These are phyloP conservation scores for Pestalotiopsis sp. DNA, from an alignment of 2,329 filamentous ascomycete species.

Conservation along the genomic window DNA sequence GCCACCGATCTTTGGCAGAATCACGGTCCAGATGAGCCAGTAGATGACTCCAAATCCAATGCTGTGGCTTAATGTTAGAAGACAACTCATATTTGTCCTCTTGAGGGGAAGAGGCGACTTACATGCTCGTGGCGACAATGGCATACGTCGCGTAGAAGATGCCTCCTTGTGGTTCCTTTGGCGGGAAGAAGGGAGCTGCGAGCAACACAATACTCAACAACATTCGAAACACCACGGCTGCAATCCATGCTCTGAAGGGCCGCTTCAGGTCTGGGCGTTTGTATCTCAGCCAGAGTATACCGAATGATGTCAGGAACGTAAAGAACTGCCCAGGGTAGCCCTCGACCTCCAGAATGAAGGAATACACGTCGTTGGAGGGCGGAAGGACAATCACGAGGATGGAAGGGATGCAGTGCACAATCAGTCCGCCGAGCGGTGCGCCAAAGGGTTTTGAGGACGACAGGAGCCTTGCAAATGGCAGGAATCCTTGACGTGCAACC, in stretches of 20 bases:
- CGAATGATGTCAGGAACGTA: slow-evolving; percentile 57
- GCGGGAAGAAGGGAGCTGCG: slow-evolving; percentile 65
- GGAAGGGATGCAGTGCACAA: slow-evolving; percentile 72
- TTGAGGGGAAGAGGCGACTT: slow-evolving; percentile 34
- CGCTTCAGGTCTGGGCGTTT: slow-evolving; percentile 62
- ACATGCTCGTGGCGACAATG: slow-evolving; percentile 55
- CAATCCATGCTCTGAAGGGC: slow-evolving; percentile 68
- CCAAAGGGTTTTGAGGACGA: slow-evolving; percentile 69
- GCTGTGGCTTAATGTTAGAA: slow-evolving; percentile 39
- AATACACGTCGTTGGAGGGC: slow-evolving; percentile 68
- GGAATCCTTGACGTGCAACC: slow-evolving; percentile 71
- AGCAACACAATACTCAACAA: slow-evolving; percentile 57
- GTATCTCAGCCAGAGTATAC: slow-evolving; percentile 63
- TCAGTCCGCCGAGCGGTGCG: slow-evolving; percentile 67
- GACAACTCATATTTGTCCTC: slow-evolving; percentile 11
- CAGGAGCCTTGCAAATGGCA: slow-evolving; percentile 63
- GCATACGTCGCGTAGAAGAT: slow-evolving; percentile 59
- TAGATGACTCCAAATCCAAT: slow-evolving; percentile 63
- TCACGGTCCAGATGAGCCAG: slow-evolving; percentile 69
- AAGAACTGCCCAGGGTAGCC: slow-evolving; percentile 69
- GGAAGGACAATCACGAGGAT: slow-evolving; percentile 68
- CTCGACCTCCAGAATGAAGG: slow-evolving; percentile 74
- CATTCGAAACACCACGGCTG: slow-evolving; percentile 60
- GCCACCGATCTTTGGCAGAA: slow-evolving; percentile 60
- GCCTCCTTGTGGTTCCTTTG: slow-evolving; percentile 48